These are phyloP conservation scores for Aspergillus asperescens DNA, from an alignment of 495 filamentous ascomycete species.

Conservation along the genomic window DNA sequence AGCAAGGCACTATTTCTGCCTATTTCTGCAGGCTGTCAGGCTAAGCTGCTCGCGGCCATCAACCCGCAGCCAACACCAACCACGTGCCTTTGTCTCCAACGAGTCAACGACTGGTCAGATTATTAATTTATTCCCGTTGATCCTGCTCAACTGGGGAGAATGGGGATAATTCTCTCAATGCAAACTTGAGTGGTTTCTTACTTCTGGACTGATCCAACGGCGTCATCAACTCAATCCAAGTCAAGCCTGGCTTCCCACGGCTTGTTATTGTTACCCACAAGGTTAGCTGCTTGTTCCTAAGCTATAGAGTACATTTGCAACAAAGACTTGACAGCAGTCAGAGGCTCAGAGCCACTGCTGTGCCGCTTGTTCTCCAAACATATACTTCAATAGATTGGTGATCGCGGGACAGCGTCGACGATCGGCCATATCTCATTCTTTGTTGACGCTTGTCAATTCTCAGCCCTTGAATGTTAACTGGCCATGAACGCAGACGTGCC, in stretches of 20 bases:
- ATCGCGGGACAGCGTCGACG: constrained; percentile 2
- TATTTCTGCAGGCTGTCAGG: neutral
- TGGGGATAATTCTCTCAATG: too few relatives aligned
- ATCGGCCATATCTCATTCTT: constrained; percentile 7
- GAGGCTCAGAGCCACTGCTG: too few relatives aligned
- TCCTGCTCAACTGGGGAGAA: too few relatives aligned
- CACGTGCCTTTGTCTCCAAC: constrained; percentile 1
- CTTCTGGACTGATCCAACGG: neutral
- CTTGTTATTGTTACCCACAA: neutral
- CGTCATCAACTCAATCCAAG: neutral
- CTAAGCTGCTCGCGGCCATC: neutral
- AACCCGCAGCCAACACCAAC: constrained; percentile 7
- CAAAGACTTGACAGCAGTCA: constrained; percentile 9
- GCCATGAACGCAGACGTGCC: neutral
- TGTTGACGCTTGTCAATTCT: constrained; percentile 9
- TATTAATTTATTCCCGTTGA: too few relatives aligned
- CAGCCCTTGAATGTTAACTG: neutral
- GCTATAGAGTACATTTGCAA: neutral
- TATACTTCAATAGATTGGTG: constrained; percentile 11
- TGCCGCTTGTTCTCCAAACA: neutral
- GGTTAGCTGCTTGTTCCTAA: neutral
- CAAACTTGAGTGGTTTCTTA: neutral
- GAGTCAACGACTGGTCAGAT: neutral
- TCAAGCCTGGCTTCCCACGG: neutral
- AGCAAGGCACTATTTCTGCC: neutral